These are phyloP conservation scores for Nicotiana noctiflora DNA, from an alignment of 257 asterid species.

Conservation along the genomic window DNA sequence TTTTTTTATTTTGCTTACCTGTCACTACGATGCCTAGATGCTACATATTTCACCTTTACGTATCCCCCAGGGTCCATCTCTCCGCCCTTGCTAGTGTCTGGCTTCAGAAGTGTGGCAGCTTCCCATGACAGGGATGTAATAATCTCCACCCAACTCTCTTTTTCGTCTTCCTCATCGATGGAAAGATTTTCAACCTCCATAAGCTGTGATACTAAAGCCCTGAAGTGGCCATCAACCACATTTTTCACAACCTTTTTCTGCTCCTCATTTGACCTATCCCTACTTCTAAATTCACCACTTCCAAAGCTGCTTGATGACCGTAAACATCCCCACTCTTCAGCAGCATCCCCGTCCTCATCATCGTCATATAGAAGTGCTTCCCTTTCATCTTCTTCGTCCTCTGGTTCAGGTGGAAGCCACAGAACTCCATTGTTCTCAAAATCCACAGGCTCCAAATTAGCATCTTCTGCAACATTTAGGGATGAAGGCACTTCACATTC, in stretches of 20 bases:
- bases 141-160: conserved; percentile 90
- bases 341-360: conserved; percentile 65
- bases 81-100: conserved; percentile 85
- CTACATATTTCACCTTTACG: conserved; percentile 84
- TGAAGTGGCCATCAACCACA: conserved; percentile 88
- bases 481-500: conserved; percentile 78
- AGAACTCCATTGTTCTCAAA: conserved; percentile 84
- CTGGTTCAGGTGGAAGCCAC: conserved; percentile 99
- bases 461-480: conserved; percentile 55
- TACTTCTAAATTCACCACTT: conserved; percentile 66
- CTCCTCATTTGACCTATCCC: conserved; percentile 82
- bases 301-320: conserved; percentile 66
- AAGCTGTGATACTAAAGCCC: conserved; percentile 89
- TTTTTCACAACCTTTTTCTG: conserved; percentile 70
- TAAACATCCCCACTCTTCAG: conserved; percentile 79
- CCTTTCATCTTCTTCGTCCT: conserved; percentile 85
- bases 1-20: conserved; percentile 37
- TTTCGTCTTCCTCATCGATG: conserved; percentile 57
- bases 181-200: conserved; percentile 81
- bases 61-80: conserved; percentile 98
- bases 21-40: conserved; percentile 80
- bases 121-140: conserved; percentile 89
- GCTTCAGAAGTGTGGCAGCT: conserved; percentile 85
- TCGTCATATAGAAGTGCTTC: conserved; percentile 60
- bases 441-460: conserved; percentile 65